A percentile compares a stretch with the other conserved stretches of the same genome.
phyloP scores from a whole-genome alignment of 495 filamentous ascomycete genomes.

The Daldinia caldariorum region DNA sequence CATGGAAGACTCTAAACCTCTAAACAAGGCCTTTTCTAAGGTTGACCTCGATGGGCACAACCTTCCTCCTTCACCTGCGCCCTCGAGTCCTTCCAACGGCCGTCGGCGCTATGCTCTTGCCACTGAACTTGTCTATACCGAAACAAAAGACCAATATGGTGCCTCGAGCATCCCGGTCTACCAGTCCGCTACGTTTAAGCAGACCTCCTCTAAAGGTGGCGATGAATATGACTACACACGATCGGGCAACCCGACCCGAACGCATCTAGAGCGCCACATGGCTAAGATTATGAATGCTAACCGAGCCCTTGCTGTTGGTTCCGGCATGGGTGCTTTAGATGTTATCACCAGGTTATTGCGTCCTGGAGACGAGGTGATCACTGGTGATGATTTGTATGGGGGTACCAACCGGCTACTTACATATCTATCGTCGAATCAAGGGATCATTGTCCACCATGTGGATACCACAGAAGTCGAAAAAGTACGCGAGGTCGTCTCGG shows the following conservation, averaged over 20 bases:
- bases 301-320: conserved; percentile 90
- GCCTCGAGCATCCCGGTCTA: conserved; percentile 96
- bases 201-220: conserved; percentile 76
- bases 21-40: conserved; percentile 75
- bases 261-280: conserved; percentile 94
- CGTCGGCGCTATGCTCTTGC: conserved; percentile 86
- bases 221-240: conserved; percentile 98
- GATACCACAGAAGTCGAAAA: conserved; percentile 82
- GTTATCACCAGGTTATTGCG: conserved; percentile 94
- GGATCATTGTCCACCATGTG: conserved; percentile 94
- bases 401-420: conserved; percentile 94
- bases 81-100: conserved; percentile 86
- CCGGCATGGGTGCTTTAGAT: conserved; percentile 96
- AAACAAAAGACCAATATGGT: conserved; percentile 94
- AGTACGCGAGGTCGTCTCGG: conserved; percentile 72
- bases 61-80: conserved; percentile 91
- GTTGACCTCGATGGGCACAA: conserved; percentile 90
- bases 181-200: conserved; percentile 98
- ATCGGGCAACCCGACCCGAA: conserved; percentile 94
- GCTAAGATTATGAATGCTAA: conserved; percentile 98
- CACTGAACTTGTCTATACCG: conserved; percentile 95
- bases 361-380: conserved; percentile 96
- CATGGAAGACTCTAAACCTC: conserved; percentile 46
- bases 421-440: conserved; percentile 84
- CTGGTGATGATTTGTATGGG: conserved; percentile 96